Percentiles rank a stretch among this genome's conserved stretches.
Conservation (phyloP, 1,284 basidiomycete species). For the Irpex rosettiformis region DNA sequence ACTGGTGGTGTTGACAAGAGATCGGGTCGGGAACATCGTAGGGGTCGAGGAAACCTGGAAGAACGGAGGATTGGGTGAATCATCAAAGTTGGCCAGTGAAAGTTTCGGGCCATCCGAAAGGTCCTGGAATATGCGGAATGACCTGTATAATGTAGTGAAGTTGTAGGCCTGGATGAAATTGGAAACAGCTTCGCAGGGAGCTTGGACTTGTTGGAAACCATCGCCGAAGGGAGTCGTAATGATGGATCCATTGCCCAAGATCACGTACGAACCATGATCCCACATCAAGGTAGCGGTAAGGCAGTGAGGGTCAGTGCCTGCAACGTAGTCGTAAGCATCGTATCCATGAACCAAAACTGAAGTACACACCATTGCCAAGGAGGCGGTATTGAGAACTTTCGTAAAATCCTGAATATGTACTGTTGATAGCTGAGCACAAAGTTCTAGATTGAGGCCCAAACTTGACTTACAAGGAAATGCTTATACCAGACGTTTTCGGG, state of each 20-base stretch:
- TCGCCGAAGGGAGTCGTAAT: slow-evolving; percentile 69
- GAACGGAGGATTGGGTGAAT: slow-evolving; percentile 55
- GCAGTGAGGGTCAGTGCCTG: slow-evolving; percentile 73
- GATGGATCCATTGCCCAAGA: slow-evolving; percentile 77
- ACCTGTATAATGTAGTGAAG: slow-evolving; percentile 50
- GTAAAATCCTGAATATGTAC: slow-evolving; percentile 70
- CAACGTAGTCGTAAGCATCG: slow-evolving; percentile 6
- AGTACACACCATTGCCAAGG: slow-evolving; percentile 64
- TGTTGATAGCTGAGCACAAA: slow-evolving; percentile 24
- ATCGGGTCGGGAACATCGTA: slow-evolving; percentile 62
- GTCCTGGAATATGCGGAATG: slow-evolving; percentile 63
- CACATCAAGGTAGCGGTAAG: slow-evolving; percentile 84
- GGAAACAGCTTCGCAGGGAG: slow-evolving; percentile 82
- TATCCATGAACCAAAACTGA: not conserved
- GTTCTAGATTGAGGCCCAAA: not conserved
- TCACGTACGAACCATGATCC: slow-evolving; percentile 76
- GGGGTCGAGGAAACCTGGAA: slow-evolving; percentile 56
- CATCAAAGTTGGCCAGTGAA: slow-evolving; percentile 65
- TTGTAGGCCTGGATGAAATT: slow-evolving; percentile 73
- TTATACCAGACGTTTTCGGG: slow-evolving; percentile 79
- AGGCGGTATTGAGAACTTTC: slow-evolving; percentile 90
- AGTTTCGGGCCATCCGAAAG: slow-evolving; percentile 53
- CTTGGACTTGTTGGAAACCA: slow-evolving; percentile 89
- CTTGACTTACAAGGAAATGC: slow-evolving; percentile 88
- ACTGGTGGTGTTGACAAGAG: slow-evolving; percentile 43